Percentiles rank a stretch among this genome's conserved stretches.
phyloP scores from a whole-genome alignment of 148 eudicot genomes.

The Rhododendron molle region DNA sequence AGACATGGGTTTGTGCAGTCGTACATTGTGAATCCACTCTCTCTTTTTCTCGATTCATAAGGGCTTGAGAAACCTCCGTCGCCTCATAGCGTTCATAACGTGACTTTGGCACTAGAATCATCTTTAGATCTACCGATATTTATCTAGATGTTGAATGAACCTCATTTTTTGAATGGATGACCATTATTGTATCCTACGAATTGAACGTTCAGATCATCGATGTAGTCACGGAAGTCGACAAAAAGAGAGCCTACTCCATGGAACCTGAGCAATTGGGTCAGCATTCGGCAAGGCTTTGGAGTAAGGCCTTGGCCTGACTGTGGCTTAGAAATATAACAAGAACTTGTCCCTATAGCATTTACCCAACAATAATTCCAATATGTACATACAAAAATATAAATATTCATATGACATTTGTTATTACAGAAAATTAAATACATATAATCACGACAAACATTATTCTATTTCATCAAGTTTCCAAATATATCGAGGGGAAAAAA shows the following conservation, averaged over 20 bases:
- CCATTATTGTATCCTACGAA: not conserved
- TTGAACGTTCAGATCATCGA: too few relatives aligned
- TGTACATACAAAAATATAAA: not conserved
- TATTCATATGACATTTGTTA: not conserved
- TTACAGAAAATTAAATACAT: not conserved
- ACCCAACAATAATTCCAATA: not conserved
- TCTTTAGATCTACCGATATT: too few relatives aligned
- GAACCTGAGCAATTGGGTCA: not conserved
- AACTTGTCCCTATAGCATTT: not conserved
- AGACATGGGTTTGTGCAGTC: too few relatives aligned
- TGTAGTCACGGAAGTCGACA: too few relatives aligned
- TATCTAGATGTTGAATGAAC: too few relatives aligned
- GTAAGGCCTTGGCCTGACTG: not conserved
- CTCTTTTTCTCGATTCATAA: too few relatives aligned
- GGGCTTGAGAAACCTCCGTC: too few relatives aligned
- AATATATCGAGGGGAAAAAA: not conserved
- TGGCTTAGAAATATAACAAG: not conserved
- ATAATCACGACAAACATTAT: not conserved
- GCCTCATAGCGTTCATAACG: too few relatives aligned
- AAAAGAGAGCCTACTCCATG: not conserved
- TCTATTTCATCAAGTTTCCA: not conserved
- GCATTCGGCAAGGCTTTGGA: not conserved
- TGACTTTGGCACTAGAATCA: too few relatives aligned
- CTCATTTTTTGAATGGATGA: not conserved
- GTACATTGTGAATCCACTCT: too few relatives aligned